These are phyloP conservation scores for Aspergillus persii DNA, from an alignment of 2,329 filamentous ascomycete genomes.

Conservation along the genomic window DNA sequence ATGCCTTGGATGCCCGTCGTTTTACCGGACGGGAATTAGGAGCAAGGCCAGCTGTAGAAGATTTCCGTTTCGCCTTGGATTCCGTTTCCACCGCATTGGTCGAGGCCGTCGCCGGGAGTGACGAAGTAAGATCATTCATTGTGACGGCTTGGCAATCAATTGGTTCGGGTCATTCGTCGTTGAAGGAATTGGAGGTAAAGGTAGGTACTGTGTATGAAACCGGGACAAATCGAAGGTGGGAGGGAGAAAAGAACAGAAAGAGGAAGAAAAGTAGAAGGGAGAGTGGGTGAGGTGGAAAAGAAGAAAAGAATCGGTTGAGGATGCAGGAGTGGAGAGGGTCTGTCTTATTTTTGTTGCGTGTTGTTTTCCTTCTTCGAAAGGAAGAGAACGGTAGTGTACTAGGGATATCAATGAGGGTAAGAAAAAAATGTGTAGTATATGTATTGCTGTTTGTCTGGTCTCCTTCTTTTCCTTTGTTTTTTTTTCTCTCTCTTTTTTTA, in stretches of 20 bases:
- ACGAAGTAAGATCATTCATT: constrained; percentile 25
- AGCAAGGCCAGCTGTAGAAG: constrained; percentile 55
- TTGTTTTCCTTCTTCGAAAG: constrained; percentile 5
- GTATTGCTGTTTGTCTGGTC: too few species aligned
- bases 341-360: constrained; percentile 7
- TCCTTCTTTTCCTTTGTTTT: too few species aligned
- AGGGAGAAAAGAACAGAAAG: not conserved
- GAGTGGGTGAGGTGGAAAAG: not conserved
- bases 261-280: too few species aligned
- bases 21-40: constrained; percentile 63
- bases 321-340: constrained; percentile 25
- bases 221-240: not conserved
- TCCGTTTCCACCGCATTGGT: constrained; percentile 26
- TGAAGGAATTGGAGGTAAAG: not conserved
- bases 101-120: constrained; percentile 16
- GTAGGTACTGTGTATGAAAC: not conserved
- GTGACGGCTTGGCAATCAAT: constrained; percentile 17
- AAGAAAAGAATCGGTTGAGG: not conserved
- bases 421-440: not conserved
- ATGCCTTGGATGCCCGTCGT: constrained; percentile 85
- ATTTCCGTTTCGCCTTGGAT: constrained; percentile 54
- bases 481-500: not conserved
- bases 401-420: not conserved
- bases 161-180: constrained; percentile 14
- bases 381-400: not conserved